These are phyloP conservation scores for Posidonia australis DNA, from an alignment of 106 monocot genomes.

Conservation along the genomic window DNA sequence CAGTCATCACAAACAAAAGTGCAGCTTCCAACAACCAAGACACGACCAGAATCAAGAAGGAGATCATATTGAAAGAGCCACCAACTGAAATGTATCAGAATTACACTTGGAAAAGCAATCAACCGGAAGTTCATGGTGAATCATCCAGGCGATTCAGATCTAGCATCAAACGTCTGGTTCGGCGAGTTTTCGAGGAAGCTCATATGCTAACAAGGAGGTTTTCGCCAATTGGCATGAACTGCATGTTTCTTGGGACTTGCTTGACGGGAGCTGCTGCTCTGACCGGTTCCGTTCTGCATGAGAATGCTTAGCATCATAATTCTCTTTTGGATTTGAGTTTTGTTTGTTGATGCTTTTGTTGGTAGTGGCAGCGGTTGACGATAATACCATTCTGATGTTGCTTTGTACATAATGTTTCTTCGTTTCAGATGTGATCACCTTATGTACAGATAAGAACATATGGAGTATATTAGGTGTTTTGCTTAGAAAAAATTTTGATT, in stretches of 20 bases:
- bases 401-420: too few species aligned
- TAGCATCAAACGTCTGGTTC: background rate
- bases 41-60: background rate
- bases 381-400: too few species aligned
- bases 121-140: background rate
- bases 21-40: background rate
- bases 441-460: too few species aligned
- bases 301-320: constrained; percentile 4
- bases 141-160: background rate
- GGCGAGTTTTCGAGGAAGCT: constrained; percentile 7
- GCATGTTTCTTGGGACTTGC: constrained; percentile 19
- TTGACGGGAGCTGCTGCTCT: constrained; percentile 23
- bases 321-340: constrained; percentile 1
- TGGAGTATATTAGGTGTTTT: too few species aligned
- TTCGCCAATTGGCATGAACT: constrained; percentile 16
- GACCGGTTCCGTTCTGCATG: constrained; percentile 20
- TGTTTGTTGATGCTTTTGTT: background rate
- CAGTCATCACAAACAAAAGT: background rate
- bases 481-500: too few species aligned
- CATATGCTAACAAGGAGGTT: background rate
- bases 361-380: too few species aligned
- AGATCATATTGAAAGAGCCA: constrained; percentile 2
- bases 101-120: background rate
- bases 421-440: too few species aligned
- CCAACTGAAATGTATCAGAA: background rate